Evolutionary conservation across 345 rosid species (phyloP).

Genomic region (Cardamine occulta): DNA sequence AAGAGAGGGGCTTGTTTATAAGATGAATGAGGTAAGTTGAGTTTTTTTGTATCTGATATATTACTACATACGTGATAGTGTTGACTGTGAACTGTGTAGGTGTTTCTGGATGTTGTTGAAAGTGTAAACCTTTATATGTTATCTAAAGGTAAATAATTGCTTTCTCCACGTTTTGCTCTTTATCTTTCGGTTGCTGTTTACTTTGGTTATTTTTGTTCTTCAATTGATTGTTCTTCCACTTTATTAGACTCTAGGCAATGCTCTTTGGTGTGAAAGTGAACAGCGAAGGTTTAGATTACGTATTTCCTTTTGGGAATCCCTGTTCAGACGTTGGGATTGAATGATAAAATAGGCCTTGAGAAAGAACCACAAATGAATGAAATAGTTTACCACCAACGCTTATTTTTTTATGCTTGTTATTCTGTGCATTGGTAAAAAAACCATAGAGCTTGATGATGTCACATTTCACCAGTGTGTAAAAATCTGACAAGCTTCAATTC

Average conservation of each 20-base stretch:
- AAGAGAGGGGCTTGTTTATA: slow-evolving; percentile 92
- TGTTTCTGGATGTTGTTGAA: slow-evolving; percentile 96
- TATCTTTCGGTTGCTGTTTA: background rate
- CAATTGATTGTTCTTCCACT: slow-evolving; percentile 22
- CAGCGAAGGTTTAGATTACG: slow-evolving; percentile 94
- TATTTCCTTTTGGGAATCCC: slow-evolving; percentile 99
- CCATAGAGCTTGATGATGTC: slow-evolving; percentile 97
- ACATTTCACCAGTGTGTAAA: slow-evolving; percentile 94
- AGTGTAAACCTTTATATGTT: slow-evolving; percentile 98
- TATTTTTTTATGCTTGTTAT: background rate
- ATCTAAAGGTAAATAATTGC: slow-evolving; percentile 68
- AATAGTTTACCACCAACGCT: no score
- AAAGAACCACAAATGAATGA: slow-evolving; percentile 84
- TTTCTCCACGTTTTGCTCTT: background rate
- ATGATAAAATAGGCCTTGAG: slow-evolving; percentile 98
- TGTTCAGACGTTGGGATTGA: slow-evolving; percentile 94
- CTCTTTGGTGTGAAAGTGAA: slow-evolving; percentile 87
- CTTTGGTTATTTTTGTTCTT: no score
- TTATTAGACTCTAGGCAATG: slow-evolving; percentile 66
- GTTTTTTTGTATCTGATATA: slow-evolving; percentile 7
- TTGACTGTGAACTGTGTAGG: slow-evolving; percentile 52
- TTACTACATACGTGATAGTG: background rate
- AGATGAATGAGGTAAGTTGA: slow-evolving; percentile 79
- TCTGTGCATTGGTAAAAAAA: slow-evolving; percentile 84
- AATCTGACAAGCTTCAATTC: slow-evolving; percentile 97